Percentiles rank a stretch among this genome's conserved stretches.
These are phyloP conservation scores for Trichoderma koningii DNA, from an alignment of 2,329 filamentous ascomycete species.

Conservation along the genomic window DNA sequence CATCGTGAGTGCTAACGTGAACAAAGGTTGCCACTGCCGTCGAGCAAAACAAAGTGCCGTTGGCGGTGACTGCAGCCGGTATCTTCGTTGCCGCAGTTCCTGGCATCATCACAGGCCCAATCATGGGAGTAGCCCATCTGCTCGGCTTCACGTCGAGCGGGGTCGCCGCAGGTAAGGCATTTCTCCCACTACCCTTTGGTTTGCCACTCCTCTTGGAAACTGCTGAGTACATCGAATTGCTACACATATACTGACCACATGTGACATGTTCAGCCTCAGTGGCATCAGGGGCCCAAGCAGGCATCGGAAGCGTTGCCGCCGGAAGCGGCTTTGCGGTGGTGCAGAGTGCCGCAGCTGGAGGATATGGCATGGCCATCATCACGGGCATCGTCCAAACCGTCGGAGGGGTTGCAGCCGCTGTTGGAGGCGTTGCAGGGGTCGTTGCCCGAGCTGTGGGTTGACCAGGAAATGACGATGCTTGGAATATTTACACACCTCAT, in stretches of 20 bases:
- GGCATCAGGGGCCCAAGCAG: conserved; percentile 35
- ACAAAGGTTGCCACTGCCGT: neutral
- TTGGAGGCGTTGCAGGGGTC: neutral
- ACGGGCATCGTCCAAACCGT: conserved; percentile 29
- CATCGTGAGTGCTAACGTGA: neutral
- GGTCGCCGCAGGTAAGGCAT: conserved; percentile 29
- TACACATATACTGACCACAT: neutral
- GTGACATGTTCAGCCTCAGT: conserved; percentile 29
- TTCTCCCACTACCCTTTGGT: too few species aligned
- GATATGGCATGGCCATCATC: conserved; percentile 33
- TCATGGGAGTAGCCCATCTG: conserved; percentile 29
- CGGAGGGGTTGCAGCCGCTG: conserved; percentile 13
- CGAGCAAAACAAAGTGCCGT: neutral
- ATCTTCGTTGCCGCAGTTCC: conserved; percentile 1
- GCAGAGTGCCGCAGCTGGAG: conserved; percentile 39
- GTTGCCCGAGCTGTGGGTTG: too few species aligned
- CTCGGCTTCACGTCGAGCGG: conserved; percentile 32
- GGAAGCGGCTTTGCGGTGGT: conserved; percentile 36
- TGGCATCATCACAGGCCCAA: conserved; percentile 26
- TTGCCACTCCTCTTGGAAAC: neutral
- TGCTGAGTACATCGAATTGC: too few species aligned
- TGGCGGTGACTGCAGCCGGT: neutral
- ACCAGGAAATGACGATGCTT: neutral
- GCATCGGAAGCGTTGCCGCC: conserved; percentile 36
- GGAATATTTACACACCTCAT: neutral